Evolutionary conservation across 2,329 filamentous ascomycete genomes (phyloP), one percentile per base, ranked within the genome.

Genomic region (Fusarium tuaranense): DNA sequence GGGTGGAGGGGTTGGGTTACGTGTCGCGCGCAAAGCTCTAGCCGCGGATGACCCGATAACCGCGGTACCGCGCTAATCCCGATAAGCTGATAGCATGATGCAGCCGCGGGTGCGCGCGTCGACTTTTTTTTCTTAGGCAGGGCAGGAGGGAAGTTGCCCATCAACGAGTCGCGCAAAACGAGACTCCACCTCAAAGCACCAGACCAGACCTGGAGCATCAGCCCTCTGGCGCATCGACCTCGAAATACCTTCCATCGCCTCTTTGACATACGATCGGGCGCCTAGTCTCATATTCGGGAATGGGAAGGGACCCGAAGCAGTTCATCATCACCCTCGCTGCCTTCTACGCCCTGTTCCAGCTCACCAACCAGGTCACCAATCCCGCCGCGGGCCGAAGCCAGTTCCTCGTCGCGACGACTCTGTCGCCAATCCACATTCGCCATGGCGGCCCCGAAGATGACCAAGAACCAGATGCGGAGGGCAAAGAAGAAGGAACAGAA

Each of bases 401-500:
- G n/a, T 75, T 74, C 34, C 67, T 78, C 62, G 76, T 73, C 74
- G 72, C 75, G 74, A 76, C 67, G 69, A 71, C 78, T 69, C 69
- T 64, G 71, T 77, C 80, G 75, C 76, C 74, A 65, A 69, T 48
- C 68, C 68, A 75, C 16, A 63, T 63, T 77, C 80, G 86, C 83
- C 81, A 92, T 92, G 91, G 90, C 89, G 79, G 83, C 87, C 75
- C 84, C 88, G 76, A 97, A 96, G 87, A 92, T 93, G 87, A 95
- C 93, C 82, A 98, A 98, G 88, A 98, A 98, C 85, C 95, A 97
- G 85, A 92, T 95, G 87, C 91, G 95, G 83, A 92, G 96, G 83
- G 94, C 95, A 59, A 95, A 96, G 88, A 98, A 97, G 90, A 98
- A 98, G 92, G 93, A 95, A 79, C 91, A 94, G 81, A 97, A 97